Evolutionary conservation across 495 filamentous ascomycete genomes (phyloP).

Genomic region (Extremus antarcticus): DNA sequence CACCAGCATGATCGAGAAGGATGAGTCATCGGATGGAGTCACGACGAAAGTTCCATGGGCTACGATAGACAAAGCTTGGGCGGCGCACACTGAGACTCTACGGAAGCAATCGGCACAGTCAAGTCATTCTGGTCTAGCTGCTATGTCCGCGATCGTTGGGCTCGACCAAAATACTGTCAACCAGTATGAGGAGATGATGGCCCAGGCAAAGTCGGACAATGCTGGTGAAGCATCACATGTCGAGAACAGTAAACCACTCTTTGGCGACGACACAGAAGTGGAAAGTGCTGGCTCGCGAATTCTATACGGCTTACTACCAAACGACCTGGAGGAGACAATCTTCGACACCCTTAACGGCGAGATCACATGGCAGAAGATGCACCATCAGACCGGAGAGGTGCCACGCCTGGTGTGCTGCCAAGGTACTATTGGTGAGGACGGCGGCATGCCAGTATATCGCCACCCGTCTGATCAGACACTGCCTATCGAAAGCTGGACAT

Average conservation of each 20-base stretch:
- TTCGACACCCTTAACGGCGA: conserved; percentile 67
- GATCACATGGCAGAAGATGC: conserved; percentile 85
- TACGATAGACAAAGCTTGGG: not conserved
- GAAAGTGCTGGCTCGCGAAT: conserved; percentile 64
- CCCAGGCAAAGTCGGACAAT: not conserved
- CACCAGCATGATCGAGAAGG: not conserved
- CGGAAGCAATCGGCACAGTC: not conserved
- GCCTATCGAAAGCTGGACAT: conserved; percentile 62
- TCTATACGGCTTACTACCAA: conserved; percentile 52
- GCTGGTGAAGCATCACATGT: not conserved
- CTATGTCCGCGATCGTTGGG: not conserved
- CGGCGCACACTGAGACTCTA: not conserved
- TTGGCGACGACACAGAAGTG: conserved; percentile 12
- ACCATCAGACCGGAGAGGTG: conserved; percentile 81
- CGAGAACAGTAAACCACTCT: conserved; percentile 4
- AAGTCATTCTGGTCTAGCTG: not conserved
- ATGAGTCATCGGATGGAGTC: not conserved
- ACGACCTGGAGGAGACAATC: conserved; percentile 34
- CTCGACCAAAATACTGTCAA: not conserved
- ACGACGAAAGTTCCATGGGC: not conserved
- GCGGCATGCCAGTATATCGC: conserved; percentile 79
- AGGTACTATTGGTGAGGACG: conserved; percentile 58
- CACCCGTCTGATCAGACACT: conserved; percentile 89
- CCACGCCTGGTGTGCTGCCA: conserved; percentile 90
- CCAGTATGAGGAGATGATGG: not conserved